Evolutionary conservation across 148 eudicot species (phyloP), one percentile per base, ranked within the genome.

Genomic region (Arbutus unedo): DNA sequence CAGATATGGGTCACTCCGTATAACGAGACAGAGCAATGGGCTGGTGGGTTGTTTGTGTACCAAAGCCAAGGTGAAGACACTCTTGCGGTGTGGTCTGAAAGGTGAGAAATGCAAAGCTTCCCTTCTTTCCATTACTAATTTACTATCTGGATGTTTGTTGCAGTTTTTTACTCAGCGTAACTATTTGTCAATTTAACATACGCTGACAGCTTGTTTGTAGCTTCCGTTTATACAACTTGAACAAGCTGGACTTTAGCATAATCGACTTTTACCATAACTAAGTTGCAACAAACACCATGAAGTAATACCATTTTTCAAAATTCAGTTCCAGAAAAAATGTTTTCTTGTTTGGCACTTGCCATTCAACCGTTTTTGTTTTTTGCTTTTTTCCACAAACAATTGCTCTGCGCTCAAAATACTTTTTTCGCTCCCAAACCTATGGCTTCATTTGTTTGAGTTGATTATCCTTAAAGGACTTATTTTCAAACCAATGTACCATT

Each of bases 1-100:
- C 99, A 97, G 51, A 94, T 94, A 74, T 97, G 99, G 99, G 97
- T 97, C 70, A 94, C 96, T 2, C 97, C 97, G 0, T 97, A 97
- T 78, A 97, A 97, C 62, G 74, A 79, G 81, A 87, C 87, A 0
- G 98, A 97, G 90, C 93, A 90, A 79, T 97, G 98, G 98, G 98
- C 99, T 8, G 99, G 97, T 55, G 99, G 99, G 16, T 84, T 91
- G 85, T 93, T 97, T 75, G 93, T 81, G 59, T 94, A 89, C 81
- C 99, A 97, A 84, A 94, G 93, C 68, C 91, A 90, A 11, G 99
- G 99, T 2, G 96, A 94, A 23, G 99, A 97, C 82, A 94, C 94
- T 55, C 92, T 97, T 23, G 93, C 97, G 11, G 89, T 92, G 18
- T 97, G 99, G 99, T 91, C 99, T 43, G 87, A 93, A 54, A 97